Percentiles rank a stretch among this genome's conserved stretches.
Conservation (phyloP, 345 rosid genomes). For the Citrus inodora region DNA sequence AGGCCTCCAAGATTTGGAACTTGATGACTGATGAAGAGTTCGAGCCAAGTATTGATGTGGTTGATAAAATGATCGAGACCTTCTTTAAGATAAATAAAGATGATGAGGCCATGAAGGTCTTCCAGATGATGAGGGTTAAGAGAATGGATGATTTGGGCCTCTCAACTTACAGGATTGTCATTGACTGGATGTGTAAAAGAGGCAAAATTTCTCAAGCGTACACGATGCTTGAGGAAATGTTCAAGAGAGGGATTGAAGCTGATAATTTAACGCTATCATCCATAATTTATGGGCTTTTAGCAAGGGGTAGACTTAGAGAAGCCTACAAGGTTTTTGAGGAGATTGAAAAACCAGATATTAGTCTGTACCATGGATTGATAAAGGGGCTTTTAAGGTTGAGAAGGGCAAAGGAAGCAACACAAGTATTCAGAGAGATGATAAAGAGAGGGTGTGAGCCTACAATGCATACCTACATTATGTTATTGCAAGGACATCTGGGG, state of each 20-base stretch:
- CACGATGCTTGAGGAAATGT: constrained; percentile 65
- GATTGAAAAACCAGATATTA: constrained; percentile 55
- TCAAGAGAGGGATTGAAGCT: constrained; percentile 43
- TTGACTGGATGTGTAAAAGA: constrained; percentile 69
- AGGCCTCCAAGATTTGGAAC: constrained; percentile 81
- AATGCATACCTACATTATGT: constrained; percentile 87
- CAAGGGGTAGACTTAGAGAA: constrained; percentile 52
- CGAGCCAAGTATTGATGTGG: constrained; percentile 47
- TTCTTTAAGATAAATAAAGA: constrained; percentile 54
- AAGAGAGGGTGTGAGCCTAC: constrained; percentile 74
- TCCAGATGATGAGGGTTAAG: constrained; percentile 48
- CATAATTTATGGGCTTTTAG: constrained; percentile 52
- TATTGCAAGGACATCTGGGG: constrained; percentile 88
- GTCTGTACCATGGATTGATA: constrained; percentile 63
- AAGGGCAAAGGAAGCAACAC: constrained; percentile 62
- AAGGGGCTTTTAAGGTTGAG: constrained; percentile 66
- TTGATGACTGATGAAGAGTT: constrained; percentile 69
- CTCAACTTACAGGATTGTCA: constrained; percentile 66
- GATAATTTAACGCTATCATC: constrained; percentile 49
- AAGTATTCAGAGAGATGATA: constrained; percentile 79
- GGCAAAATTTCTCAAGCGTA: constrained; percentile 46
- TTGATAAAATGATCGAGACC: constrained; percentile 64
- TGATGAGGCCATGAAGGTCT: constrained; percentile 63
- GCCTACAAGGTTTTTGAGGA: constrained; percentile 39
- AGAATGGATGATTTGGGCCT: constrained; percentile 50